Percentiles rank a stretch among this genome's conserved stretches.
Conservation (phyloP, 352 stramenopile genomes). For the Plasmopara halstedii region DNA sequence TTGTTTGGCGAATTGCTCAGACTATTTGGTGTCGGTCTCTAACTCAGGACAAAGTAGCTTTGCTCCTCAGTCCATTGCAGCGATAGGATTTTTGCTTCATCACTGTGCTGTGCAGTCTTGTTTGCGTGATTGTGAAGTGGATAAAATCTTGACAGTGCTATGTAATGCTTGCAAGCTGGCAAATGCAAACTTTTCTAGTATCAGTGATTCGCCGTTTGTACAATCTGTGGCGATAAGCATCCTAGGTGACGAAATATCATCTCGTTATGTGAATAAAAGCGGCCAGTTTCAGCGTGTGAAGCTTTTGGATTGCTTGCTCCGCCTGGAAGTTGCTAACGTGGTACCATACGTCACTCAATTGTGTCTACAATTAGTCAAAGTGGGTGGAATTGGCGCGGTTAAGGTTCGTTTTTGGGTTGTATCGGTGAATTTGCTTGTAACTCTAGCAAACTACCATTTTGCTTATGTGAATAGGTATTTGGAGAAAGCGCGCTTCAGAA, state of each 20-base stretch:
- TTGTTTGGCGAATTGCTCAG: slow-evolving; percentile 33
- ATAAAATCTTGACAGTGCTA: slow-evolving; percentile 25
- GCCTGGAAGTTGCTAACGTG: slow-evolving; percentile 16
- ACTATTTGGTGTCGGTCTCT: slow-evolving; percentile 30
- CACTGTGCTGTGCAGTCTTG: slow-evolving; percentile 30
- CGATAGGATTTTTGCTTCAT: slow-evolving; percentile 32
- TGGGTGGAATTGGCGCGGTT: slow-evolving; percentile 29
- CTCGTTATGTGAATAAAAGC: slow-evolving; percentile 13
- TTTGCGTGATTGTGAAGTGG: slow-evolving; percentile 24
- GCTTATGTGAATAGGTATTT: slow-evolving; percentile 16
- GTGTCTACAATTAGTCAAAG: slow-evolving; percentile 25
- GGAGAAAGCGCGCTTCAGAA: slow-evolving; percentile 16
- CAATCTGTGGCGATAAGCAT: slow-evolving; percentile 14
- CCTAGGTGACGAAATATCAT: slow-evolving; percentile 21
- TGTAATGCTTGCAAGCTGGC: slow-evolving; percentile 24
- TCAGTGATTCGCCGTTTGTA: slow-evolving; percentile 2
- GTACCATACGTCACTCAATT: slow-evolving; percentile 22
- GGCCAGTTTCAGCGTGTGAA: slow-evolving; percentile 17
- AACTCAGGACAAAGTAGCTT: slow-evolving; percentile 19
- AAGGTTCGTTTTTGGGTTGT: slow-evolving; percentile 29
- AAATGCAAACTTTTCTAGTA: slow-evolving; percentile 15
- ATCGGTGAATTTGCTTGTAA: not conserved
- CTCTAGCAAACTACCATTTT: not conserved
- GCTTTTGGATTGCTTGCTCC: slow-evolving; percentile 29
- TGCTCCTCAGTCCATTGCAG: slow-evolving; percentile 17